Base-by-base conservation (phyloP, 2,329 filamentous ascomycete species). In the Paracorniculantispora psalliotae region DNA sequence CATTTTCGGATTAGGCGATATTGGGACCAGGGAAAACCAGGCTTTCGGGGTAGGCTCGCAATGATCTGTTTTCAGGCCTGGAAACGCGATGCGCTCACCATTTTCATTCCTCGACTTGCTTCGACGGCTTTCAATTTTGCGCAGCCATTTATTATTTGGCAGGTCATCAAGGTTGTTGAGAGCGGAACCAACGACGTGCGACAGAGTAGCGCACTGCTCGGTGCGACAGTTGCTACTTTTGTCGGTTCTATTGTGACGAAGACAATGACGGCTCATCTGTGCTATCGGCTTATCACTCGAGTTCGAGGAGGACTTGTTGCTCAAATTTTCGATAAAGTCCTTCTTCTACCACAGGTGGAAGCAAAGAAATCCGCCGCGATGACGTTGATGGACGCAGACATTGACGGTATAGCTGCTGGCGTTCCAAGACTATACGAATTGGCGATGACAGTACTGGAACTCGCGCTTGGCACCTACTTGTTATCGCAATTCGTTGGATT, bases 261-360 rank as follows among this genome's bases (percentile, higher is more conserved):
- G 8, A 4, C 23, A 2, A n/a, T 13, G 17, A 15, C 12, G 4
- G 10, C 6, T 4, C 15, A 50, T 25, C 12, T 35, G 26, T 21
- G 12, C 9, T 35, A 50, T n/a, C 69, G 69, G n/a, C 63, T 66
- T 35, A 69, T 72, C 44, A 67, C 69, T 9, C 66, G 69, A 61
- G 56, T 69, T 25, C 69, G 72, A 15, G 71, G 67, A 2, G 66
- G 63, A 2, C 64, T 75, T 6, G 60, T 72, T 3, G 74, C 77
- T 0, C 71, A 79, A 63, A 74, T 84, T 15, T 82, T 80, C 62
- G 71, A 74, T 17, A 77, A 79, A 61, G 76, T 75, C 0, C 61
- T 76, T 3, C 60, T 63, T 3, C 61, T 76, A 15, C 65, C 67
- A 17, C 62, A 64, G 2, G 63, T 63, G 2, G 59, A 64, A 1